Evolutionary conservation across 139 green algal genomes (phyloP).

Genomic region (Chlamydomonas eustigma): DNA sequence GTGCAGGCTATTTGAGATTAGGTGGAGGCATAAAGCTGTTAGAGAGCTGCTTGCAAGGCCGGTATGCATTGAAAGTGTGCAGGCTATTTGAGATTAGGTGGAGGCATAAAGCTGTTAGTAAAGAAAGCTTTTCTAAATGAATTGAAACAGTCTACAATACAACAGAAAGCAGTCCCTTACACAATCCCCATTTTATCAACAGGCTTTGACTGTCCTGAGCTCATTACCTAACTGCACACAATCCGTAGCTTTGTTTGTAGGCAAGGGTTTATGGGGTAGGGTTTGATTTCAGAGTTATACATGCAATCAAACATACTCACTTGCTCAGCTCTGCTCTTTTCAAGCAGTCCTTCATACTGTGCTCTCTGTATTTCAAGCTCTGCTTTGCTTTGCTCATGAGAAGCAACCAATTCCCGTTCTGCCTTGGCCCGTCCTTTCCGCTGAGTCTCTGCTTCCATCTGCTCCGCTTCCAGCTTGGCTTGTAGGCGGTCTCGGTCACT

Average conservation of each 20-base stretch:
- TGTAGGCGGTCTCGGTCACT: constrained; percentile 17
- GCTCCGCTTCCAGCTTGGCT: constrained; percentile 27
- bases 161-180: too few relatives aligned
- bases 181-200: too few relatives aligned
- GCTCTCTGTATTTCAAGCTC: constrained; percentile 54
- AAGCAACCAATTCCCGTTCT: constrained; percentile 49
- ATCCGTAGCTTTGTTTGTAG: neutral
- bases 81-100: too few relatives aligned
- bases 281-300: neutral
- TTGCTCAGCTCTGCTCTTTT: constrained; percentile 49
- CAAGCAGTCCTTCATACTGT: constrained; percentile 54
- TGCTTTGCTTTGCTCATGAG: constrained; percentile 38
- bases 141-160: too few relatives aligned
- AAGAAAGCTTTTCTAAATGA: too few relatives aligned
- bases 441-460: constrained; percentile 27
- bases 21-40: too few relatives aligned
- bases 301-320: neutral
- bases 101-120: too few relatives aligned
- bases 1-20: too few relatives aligned
- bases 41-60: too few relatives aligned
- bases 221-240: too few relatives aligned
- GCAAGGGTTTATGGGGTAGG: neutral
- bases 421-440: constrained; percentile 37
- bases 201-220: too few relatives aligned
- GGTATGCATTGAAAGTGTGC: too few relatives aligned